Base-by-base conservation (phyloP, 768 basidiomycete genomes). In the Kwoniella mangroviensis region DNA sequence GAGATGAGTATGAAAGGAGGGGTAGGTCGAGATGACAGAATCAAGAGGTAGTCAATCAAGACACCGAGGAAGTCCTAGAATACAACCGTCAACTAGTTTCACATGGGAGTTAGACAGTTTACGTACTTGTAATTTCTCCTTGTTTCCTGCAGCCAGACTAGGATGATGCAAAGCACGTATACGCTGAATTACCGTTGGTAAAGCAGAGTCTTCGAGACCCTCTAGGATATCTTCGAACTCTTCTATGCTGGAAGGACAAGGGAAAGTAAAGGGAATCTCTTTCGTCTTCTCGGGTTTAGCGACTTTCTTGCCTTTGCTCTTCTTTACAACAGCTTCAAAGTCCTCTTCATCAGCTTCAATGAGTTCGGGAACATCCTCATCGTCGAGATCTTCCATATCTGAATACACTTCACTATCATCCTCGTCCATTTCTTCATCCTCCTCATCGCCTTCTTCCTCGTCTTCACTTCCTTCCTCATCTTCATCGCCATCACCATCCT, bases 111-210 rank as follows among this genome's bases (percentile, higher is more conserved):
- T 54, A n/a, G 21, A 66, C 17, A 11, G 12, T 19, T 26, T 43
- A 81, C 86, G 61, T 72, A 93, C 95, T 88, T 96, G 93, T 22
- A 98, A 85, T 84, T 92, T 97, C 80, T 88, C 87, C 79, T 94
- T 97, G 85, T 99, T 98, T 21, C 92, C 94, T 21, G 90, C 88
- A 1, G 88, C 90, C n/a, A 98, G 85, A 78, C 93, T 96, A 0
- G 95, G 92, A 79, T 99, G 97, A 79, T 97, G 90, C 9, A 98
- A 84, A 0, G 92, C 87, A 12, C 95, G 88, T 56, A 98, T 94
- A 54, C 97, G 91, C 78, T 98, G 91, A 43, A 98, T 86, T 1
- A 98, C 93, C 0, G 86, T 89, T 4, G 90, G 88, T 1, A 96
- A 81, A 69, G 96, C 90, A 28, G 88, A 84, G 53, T 93, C 91